Base-by-base conservation (phyloP, 495 filamentous ascomycete species). In the Thermothielavioides terrestris region DNA sequence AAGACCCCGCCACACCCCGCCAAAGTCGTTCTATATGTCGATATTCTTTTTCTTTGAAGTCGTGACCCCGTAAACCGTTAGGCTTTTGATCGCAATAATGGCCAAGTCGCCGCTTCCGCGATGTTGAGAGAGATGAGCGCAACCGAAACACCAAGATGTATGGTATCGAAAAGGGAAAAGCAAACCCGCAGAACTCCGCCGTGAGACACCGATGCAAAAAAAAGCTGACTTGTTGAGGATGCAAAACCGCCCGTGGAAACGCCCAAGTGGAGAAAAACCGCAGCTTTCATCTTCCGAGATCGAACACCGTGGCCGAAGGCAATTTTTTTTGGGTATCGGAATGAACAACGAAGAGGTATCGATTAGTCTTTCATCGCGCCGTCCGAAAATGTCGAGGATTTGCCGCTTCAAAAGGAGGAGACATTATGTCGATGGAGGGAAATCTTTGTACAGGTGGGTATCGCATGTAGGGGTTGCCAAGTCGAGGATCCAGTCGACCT, bases 1-100 rank as follows among this genome's bases (percentile, higher is more conserved):
- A 55, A 54, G 52, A 26, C 57, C 49, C 39, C 45, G 20, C 52
- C 36, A 12, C 21, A 39, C 56, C 30, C 42, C 58, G 32, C 36
- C 45, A 41, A 50, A 43, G 49, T 60, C 57, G 59, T 52, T 67
- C 64, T 67, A 67, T 65, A 67, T 60, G 58, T 59, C 56, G 55
- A 55, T 56, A 43, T 56, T 55, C 50, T 57, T 56, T 65, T 66
- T 64, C 50, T 56, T 57, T 54, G 59, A 62, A 64, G 58, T 67
- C 64, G 63, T 66, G 36, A 48, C 64, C 55, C 65, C 65, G 54
- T 68, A 61, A 60, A 63, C 63, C 62, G 56, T 65, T 52, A 65
- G 56, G 55, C 57, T 56, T 59, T 62, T 62, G 62, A 64, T 66
- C 63, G 52, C 62, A 35, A 47, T 22, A 43, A 47, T 55, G 52